Evolutionary conservation across 257 asterid species (phyloP).

Genomic region (Solanum ossicruentum): DNA sequence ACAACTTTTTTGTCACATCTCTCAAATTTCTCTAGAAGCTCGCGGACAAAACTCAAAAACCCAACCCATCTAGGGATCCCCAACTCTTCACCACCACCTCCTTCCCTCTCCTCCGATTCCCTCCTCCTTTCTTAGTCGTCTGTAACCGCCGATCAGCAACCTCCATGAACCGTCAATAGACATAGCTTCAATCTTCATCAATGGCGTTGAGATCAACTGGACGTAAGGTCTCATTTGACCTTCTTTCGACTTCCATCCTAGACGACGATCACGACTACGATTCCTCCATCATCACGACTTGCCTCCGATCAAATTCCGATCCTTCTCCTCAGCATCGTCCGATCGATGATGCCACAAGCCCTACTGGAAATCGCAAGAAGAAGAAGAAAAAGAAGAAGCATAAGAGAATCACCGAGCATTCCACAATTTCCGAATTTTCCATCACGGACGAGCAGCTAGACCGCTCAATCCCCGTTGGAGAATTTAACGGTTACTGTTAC

Average conservation of each 20-base stretch:
- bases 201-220: conserved; percentile 53
- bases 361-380: conserved; percentile 6
- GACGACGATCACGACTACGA: conserved; percentile 21
- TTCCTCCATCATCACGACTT: conserved; percentile 2
- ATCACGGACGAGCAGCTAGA: conserved; percentile 22
- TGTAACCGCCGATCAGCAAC: background rate
- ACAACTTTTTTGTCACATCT: too few species aligned
- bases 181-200: background rate
- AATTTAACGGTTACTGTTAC: background rate
- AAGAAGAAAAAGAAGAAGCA: conserved; percentile 36
- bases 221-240: conserved; percentile 51
- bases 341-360: conserved; percentile 10
- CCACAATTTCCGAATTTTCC: conserved; percentile 6
- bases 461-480: background rate
- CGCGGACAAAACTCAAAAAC: background rate
- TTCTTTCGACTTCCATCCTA: conserved; percentile 24
- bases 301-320: conserved; percentile 41
- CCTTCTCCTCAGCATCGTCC: conserved; percentile 12
- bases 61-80: background rate
- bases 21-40: too few species aligned
- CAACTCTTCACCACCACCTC: background rate
- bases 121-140: background rate
- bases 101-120: background rate
- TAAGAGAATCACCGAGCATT: conserved; percentile 16
- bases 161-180: background rate